Percentiles rank a stretch among this genome's conserved stretches.
Conservation (phyloP, 805 yeast species). For the Saccharomycopsis malanga region DNA sequence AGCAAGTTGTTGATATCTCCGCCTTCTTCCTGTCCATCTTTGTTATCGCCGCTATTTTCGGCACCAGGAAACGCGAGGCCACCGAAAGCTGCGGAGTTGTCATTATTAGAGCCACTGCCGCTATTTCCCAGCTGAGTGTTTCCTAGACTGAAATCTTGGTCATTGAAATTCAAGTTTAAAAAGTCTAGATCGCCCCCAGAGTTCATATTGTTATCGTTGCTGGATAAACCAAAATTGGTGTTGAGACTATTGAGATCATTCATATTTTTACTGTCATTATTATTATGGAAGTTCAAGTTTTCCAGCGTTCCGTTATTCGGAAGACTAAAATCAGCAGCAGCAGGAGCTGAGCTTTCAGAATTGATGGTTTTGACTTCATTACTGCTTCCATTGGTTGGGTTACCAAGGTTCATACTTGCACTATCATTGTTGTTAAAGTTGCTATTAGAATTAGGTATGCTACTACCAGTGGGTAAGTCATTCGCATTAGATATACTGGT, state of each 20-base stretch:
- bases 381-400: no score
- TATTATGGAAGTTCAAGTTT: conserved; percentile 22
- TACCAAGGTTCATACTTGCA: conserved; percentile 23
- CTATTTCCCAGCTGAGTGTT: neutral
- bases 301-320: conserved; percentile 17
- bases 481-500: no score
- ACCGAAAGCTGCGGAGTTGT: neutral
- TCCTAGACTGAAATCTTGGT: neutral
- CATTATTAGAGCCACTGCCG: neutral
- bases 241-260: conserved; percentile 22
- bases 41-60: neutral
- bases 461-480: no score
- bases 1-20: conserved; percentile 19
- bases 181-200: neutral
- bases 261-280: conserved; percentile 22
- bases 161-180: conserved; percentile 5
- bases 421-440: conserved; percentile 20
- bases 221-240: conserved; percentile 20
- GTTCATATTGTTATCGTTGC: neutral
- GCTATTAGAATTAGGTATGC: no score
- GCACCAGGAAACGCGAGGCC: neutral
- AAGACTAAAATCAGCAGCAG: no score
- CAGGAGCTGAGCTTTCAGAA: no score
- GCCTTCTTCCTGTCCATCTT: conserved; percentile 2
- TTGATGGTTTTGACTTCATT: no score